Percentiles rank a stretch among this genome's conserved stretches.
Evolutionary conservation across 2,329 filamentous ascomycete genomes (phyloP).

Genomic region (Daldinia eschscholtzii): DNA sequence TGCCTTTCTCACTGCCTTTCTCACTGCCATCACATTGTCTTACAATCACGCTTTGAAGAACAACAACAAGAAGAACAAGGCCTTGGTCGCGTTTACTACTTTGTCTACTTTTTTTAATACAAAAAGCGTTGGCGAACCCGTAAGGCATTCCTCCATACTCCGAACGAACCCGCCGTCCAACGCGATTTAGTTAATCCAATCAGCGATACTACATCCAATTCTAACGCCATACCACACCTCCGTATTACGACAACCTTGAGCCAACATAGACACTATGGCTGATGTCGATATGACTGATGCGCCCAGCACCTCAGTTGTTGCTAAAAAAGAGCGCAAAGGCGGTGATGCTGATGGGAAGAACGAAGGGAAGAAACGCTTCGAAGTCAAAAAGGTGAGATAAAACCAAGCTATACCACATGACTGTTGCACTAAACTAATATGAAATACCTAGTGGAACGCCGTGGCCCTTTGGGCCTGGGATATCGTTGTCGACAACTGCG

Average conservation of each 20-base stretch:
- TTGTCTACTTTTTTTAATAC: background rate
- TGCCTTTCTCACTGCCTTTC: too few species aligned
- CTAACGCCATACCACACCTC: background rate
- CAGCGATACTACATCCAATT: background rate
- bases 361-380: conserved; percentile 93
- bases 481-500: conserved; percentile 99
- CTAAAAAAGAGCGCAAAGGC: conserved; percentile 66
- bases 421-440: conserved; percentile 31
- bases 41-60: conserved; percentile 1
- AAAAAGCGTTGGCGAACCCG: background rate
- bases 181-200: background rate
- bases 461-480: conserved; percentile 99
- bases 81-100: background rate
- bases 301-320: conserved; percentile 62
- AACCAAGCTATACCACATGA: background rate
- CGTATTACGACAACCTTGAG: background rate
- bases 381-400: conserved; percentile 90
- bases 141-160: conserved; percentile 1
- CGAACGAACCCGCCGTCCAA: background rate
- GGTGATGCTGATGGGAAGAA: conserved; percentile 63
- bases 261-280: conserved; percentile 73
- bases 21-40: background rate
- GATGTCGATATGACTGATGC: conserved; percentile 98
- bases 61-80: background rate
- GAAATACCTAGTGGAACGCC: conserved; percentile 84